Evolutionary conservation across 2,329 filamentous ascomycete species (phyloP), one percentile per base, ranked within the genome.

Genomic region (Neofusicoccum umdonicola): DNA sequence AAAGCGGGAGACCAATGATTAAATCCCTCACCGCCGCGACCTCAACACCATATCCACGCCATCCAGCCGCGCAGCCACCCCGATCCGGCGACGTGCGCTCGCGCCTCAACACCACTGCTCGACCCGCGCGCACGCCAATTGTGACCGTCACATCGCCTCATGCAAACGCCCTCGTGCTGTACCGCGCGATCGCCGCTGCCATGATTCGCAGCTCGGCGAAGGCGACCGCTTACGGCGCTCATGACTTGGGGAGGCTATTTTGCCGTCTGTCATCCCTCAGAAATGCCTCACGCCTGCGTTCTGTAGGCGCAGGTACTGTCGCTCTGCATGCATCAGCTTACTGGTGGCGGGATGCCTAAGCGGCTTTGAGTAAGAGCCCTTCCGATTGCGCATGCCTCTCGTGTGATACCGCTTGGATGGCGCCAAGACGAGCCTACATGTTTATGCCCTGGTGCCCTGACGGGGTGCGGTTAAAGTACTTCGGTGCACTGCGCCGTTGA

Each of bases 311-410:
- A 58, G 54, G 54, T 60, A 47, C 56, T 60, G 27, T 45, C 44
- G 27, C 56, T 45, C 31, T 44, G 56, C 42, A 60, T 60, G 56
- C 42, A 60, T 60, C 56, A 60, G 56, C 56, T 60, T 60, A 47
- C 56, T 44, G 44, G 12, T 31, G 31, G 52, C 39, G 39, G 52
- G 51, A 35, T 56, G 51, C 51, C 51, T 56, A 42, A 42, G 35
- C 15, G 51, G 35, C 51, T 56, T 56, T 17, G 41, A 35, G 27
- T 31, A 31, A 57, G 22, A 41, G 34, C 13, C 31, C 27, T 31
- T 37, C 50, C 50, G 50, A 52, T 35, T 17, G 31, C 50, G 50
- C 50, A 31, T 42, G 39, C 54, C n/a, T 22, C 39, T 58, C 54
- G 9, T 45, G 54, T 45, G 22, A 45, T 44, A 35, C 54, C 8